Evolutionary conservation across 495 filamentous ascomycete species (phyloP), one percentile per base, ranked within the genome.

Genomic region (Trichoderma asperelloides): DNA sequence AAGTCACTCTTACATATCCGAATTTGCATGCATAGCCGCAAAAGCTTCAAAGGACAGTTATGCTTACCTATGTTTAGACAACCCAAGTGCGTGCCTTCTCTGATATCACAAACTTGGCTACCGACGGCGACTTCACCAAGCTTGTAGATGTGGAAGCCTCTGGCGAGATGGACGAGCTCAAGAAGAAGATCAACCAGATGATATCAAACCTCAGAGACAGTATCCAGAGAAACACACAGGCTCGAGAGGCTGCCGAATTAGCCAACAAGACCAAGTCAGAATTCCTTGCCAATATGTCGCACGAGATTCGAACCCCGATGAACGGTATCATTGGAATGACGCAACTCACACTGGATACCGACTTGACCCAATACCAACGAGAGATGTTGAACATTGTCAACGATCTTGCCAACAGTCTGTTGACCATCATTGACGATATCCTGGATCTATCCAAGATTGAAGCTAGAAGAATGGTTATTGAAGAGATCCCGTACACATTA

Each of bases 381-480:
- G 95, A 99, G 78, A 98, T 98, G 95, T 78, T 99, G 77, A 98
- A 96, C 71, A 97, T 97, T 71, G 95, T 99, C 69, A 95, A 98
- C 77, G 96, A 96, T 70, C 84, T 99, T 62, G 95, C 93, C 60
- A 97, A 97, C 78, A 97, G 96, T 80, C 79, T 99, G 69, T 78
- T 99, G 73, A 99, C 96, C 23, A 98, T 99, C 71, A 98, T 99
- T 74, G 95, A 99, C 75, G 95, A 99, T 76, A 98, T 99, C 71
- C 84, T 99, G 69, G 95, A 99, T 85, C 91, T 99, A 69, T 96
- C 92, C 8, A 99, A 99, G 87, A 99, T 99, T 70, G 95, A 99
- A 78, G 95, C 95, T 30, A 94, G 97, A 75, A 88, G 95, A n/a
- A 98, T 99, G 96, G 91, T 96, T 23, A 96, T 99, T 80, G 95